These are phyloP conservation scores for Boletellus sp. DNA, from an alignment of 768 basidiomycete genomes.

Conservation along the genomic window DNA sequence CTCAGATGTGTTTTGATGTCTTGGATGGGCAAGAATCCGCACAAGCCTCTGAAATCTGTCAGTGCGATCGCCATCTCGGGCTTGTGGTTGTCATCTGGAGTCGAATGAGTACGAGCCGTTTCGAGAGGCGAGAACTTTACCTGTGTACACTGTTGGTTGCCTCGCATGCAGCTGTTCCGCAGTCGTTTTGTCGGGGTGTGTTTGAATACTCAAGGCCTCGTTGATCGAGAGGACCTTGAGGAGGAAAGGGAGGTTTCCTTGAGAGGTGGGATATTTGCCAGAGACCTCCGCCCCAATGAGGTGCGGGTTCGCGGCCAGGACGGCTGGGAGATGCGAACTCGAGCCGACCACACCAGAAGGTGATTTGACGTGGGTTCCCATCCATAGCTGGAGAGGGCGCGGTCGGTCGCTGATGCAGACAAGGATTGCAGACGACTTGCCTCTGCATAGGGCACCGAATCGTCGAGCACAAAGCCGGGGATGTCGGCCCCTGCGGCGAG, in stretches of 20 bases:
- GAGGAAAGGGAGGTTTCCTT: slow-evolving; percentile 81
- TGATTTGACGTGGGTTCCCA: slow-evolving; percentile 90
- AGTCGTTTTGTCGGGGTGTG: slow-evolving; percentile 84
- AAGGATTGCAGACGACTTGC: slow-evolving; percentile 41
- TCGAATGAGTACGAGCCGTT: slow-evolving; percentile 8
- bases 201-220: slow-evolving; percentile 88
- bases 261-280: slow-evolving; percentile 48
- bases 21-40: slow-evolving; percentile 85
- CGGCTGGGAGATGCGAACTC: slow-evolving; percentile 45
- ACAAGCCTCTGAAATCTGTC: slow-evolving; percentile 85
- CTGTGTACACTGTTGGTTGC: slow-evolving; percentile 87
- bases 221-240: slow-evolving; percentile 90
- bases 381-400: slow-evolving; percentile 73
- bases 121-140: slow-evolving; percentile 37
- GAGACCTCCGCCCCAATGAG: slow-evolving; percentile 64
- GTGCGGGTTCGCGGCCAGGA: slow-evolving; percentile 62
- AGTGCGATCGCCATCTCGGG: slow-evolving; percentile 99
- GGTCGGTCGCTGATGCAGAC: slow-evolving; percentile 1
- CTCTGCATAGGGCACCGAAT: slow-evolving; percentile 86
- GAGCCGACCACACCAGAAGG: slow-evolving; percentile 56
- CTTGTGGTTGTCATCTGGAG: slow-evolving; percentile 89
- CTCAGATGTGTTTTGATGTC: slow-evolving; percentile 66
- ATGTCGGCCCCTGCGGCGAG: slow-evolving; percentile 61
- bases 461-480: slow-evolving; percentile 65
- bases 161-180: slow-evolving; percentile 65